Base-by-base conservation (phyloP, 164 flowering plant genomes). In the Dillenia turbinata region DNA sequence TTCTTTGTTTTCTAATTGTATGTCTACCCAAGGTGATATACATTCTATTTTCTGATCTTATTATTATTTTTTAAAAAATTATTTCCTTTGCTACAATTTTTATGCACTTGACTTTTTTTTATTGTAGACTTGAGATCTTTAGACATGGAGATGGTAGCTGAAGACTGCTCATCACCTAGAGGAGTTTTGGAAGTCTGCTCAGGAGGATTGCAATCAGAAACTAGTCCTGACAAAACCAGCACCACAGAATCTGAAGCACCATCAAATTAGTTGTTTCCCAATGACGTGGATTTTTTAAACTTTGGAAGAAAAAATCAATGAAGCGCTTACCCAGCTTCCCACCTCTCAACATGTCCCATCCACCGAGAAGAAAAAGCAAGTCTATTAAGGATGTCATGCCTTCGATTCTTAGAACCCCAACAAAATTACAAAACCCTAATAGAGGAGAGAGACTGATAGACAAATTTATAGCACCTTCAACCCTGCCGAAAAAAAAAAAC, bases 251-350 rank as follows among this genome's bases (percentile, higher is more conserved):
- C 76, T 2, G 85, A 78, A 9, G 40, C 50, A 17, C 71, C 65
- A 2, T 43, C 65, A 1, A 48, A 47, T 47, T 46, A 47, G 4
- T 26, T 10, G 45, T 66, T 44, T 58, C 71, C 26, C 82, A 79
- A 9, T 87, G 87, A 89, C 78, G 73, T 8, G 86, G 82, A 14
- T 83, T 89, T 68, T 60, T 85, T 16, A 64, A 69, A 10, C 54
- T 77, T 44, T 64, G 80, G 52, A 84, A 76, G 61, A 79, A 77
- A 55, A 77, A 81, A 63, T 67, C 88, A 4, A 54, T 68, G 44
- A 71, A 56, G 71, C 73, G 65, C 16, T 64, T 85, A 15, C 78
- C 73, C 10, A 70, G 61, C 74, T 78, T 15, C 68, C 81, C 9
- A 69, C 73, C 77, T 58, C 65, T 51, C 43, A 62, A 46, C 62